These are phyloP conservation scores for Ceratobasidium sp. DNA, from an alignment of 1,284 basidiomycete species.

Conservation along the genomic window DNA sequence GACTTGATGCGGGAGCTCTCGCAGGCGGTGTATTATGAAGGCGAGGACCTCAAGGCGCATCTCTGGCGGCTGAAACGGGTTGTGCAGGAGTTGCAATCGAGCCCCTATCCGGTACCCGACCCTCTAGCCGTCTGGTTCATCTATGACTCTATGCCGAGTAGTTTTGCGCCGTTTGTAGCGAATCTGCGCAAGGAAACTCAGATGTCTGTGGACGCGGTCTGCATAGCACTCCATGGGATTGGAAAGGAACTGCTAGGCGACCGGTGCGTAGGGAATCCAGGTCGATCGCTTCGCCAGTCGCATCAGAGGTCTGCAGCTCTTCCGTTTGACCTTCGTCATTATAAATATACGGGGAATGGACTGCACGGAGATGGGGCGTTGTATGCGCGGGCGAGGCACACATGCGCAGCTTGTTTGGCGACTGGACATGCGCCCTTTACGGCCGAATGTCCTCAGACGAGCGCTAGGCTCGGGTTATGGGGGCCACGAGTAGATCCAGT, in stretches of 20 bases:
- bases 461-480: slow-evolving; percentile 30
- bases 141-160: slow-evolving; percentile 18
- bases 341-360: slow-evolving; percentile 26
- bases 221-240: not conserved
- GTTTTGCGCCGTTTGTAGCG: not conserved
- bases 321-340: slow-evolving; percentile 27
- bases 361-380: slow-evolving; percentile 10
- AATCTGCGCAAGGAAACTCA: slow-evolving; percentile 13
- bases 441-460: slow-evolving; percentile 24
- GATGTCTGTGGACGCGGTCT: not conserved
- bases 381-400: slow-evolving; percentile 10
- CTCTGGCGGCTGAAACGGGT: slow-evolving; percentile 1
- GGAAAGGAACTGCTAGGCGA: slow-evolving; percentile 2
- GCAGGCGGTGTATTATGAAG: slow-evolving; percentile 11
- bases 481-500: not conserved
- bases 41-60: slow-evolving; percentile 16
- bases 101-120: slow-evolving; percentile 17
- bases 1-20: slow-evolving; percentile 18
- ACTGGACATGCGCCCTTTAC: slow-evolving; percentile 23
- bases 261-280: not conserved
- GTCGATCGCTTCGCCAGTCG: not conserved
- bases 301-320: slow-evolving; percentile 5
- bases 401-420: slow-evolving; percentile 23
- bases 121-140: slow-evolving; percentile 18
- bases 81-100: not conserved